Base-by-base conservation (phyloP, 768 basidiomycete species). In the Chiua virens region DNA sequence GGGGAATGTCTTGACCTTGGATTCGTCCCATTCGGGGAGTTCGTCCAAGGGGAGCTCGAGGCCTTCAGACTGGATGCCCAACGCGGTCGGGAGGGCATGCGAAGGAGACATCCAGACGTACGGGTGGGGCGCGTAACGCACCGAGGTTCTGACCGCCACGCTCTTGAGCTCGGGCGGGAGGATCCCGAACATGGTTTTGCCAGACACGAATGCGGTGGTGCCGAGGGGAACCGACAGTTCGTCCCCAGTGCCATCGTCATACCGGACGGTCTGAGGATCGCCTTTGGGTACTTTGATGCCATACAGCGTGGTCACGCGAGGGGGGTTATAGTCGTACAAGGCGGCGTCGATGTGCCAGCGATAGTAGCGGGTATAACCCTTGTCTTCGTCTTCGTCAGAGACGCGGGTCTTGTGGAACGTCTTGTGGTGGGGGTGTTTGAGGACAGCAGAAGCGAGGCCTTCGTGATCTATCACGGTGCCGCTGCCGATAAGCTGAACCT, bases 281-380 rank as follows among this genome's bases (percentile, higher is more conserved):
- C 90, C 92, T 21, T 74, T 54, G 3, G 92, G 93, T 0, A 94
- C 85, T 3, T 60, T 74, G 55, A 94, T 76, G 1, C 84, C 89
- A 58, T 92, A 92, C 20, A 95, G 80, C 1, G 91, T 90, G 6
- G 93, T 95, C 37, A 89, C 92, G 56, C 79, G 85, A 4, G 92
- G 92, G 17, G 89, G 89, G 22, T 82, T 80, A 13, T 86, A 75
- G 49, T 86, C 82, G 64, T 89, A 89, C 34, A 92, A 70, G 2
- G 90, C 90, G 1, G 93, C 92, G 58, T 94, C 92, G 68, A 94
- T 93, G 67, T 95, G 90, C 91, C 92, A 93, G 43, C 92, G 77
- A 68, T 92, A 93, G 77, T 88, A 94, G 35, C 92, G 79, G n/a
- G 92, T 94, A 40, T 77, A 68, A n/a, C 90, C 91, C 46, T 79